Base-by-base conservation (phyloP, 148 eudicot genomes). In the Amaranthus hypochondriacus region DNA sequence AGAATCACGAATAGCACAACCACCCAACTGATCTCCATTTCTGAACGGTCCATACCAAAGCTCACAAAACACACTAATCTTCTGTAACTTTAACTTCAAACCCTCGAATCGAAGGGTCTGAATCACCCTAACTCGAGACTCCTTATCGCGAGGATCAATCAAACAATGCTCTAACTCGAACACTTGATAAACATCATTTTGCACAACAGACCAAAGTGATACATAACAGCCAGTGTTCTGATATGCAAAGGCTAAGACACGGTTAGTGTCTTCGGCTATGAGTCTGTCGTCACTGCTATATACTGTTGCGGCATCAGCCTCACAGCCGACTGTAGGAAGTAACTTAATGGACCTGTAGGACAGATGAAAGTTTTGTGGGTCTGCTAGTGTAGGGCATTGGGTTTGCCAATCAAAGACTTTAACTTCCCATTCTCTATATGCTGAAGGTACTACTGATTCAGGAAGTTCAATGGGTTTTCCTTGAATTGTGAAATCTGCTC, bases 241-340 rank as follows among this genome's bases (percentile, higher is more conserved):
- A 71, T 86, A 95, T 0, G 85, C 97, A 69, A 90, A 90, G 69
- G 87, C 84, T 57, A 83, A 75, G 11, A 62, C 78, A 3, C 60
- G 75, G 7, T 11, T 73, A 68, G 59, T 79, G 53, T 79, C 80
- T 50, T 46, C 78, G 11, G 80, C 79, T 42, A 89, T 54, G 50
- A 51, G 77, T 74, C 86, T 90, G 76, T 84, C 89, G 69, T 87
- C 85, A 2, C 83, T 53, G 80, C 51, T 83, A 68, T 90, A 75
- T 62, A 76, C 69, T 62, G 99, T 96, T 53, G 97, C 99, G 11
- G 99, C 99, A 83, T 96, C 99, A 7, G 99, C 99, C 81, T 96
- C 99, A 75, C 99, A 96, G 9, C 99, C 99, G 3, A 96, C 99
- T 12, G 99, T 96, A 5, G 99, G 99, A 66, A 96, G 96, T 72